Conservation (phyloP, 345 rosid species). For the Viola odorata region DNA sequence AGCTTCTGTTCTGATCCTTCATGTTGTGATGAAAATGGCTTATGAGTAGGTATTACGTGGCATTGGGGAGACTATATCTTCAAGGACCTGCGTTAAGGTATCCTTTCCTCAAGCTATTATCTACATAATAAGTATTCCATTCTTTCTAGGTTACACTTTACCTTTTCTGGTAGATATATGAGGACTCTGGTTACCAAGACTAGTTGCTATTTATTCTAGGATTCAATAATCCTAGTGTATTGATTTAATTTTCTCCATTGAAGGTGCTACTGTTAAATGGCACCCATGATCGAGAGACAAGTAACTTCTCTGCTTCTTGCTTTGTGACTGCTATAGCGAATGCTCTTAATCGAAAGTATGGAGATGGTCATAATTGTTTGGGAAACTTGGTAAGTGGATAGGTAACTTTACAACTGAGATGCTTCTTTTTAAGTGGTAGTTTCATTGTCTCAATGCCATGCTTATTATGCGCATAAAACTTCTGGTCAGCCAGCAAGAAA, state of each 20-base stretch:
- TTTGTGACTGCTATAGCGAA: conserved; percentile 75
- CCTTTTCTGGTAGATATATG: neutral
- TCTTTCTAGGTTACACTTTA: neutral
- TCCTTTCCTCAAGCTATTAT: neutral
- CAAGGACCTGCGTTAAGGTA: conserved; percentile 82
- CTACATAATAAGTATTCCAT: too few species aligned
- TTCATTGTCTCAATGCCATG: neutral
- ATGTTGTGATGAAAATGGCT: neutral
- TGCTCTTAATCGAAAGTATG: conserved; percentile 70
- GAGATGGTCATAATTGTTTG: conserved; percentile 58
- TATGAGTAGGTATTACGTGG: conserved; percentile 68
- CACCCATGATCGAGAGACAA: conserved; percentile 76
- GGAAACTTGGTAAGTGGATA: conserved; percentile 50
- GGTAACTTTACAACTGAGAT: conserved; percentile 2
- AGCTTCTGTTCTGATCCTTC: neutral
- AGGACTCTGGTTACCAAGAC: neutral
- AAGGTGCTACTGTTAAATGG: conserved; percentile 82
- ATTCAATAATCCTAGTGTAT: neutral
- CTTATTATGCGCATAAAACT: neutral
- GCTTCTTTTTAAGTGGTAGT: neutral
- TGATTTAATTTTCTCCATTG: conserved; percentile 3
- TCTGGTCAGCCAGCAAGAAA: neutral
- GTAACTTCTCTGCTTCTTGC: conserved; percentile 67
- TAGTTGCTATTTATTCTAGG: neutral
- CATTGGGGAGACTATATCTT: conserved; percentile 77